Evolutionary conservation across 768 basidiomycete species (phyloP).

Genomic region (Boletus subcaerulescens): DNA sequence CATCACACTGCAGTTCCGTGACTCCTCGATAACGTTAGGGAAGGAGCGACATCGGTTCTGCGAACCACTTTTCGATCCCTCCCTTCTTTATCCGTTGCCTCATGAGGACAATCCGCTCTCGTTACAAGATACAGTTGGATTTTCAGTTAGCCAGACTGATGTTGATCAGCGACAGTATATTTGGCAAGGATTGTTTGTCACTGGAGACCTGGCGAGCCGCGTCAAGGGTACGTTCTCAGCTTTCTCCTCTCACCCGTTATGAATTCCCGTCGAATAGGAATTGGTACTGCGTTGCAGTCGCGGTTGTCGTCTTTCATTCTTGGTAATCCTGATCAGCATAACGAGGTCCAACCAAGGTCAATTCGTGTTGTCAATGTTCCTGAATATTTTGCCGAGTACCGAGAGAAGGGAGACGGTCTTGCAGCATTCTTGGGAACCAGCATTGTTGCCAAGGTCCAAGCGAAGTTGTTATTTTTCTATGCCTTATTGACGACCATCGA

Average conservation of each 20-base stretch:
- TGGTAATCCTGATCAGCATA: constrained; percentile 57
- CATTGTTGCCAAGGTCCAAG: constrained; percentile 76
- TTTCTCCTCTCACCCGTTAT: background rate
- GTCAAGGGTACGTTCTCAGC: constrained; percentile 57
- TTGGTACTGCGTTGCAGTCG: constrained; percentile 67
- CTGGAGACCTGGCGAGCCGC: constrained; percentile 68
- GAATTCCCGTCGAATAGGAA: constrained; percentile 39
- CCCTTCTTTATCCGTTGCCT: constrained; percentile 43
- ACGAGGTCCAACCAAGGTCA: constrained; percentile 68
- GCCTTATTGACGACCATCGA: background rate
- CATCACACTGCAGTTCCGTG: constrained; percentile 71
- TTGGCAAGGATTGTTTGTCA: constrained; percentile 78
- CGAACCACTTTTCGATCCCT: constrained; percentile 83
- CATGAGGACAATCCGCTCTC: constrained; percentile 34
- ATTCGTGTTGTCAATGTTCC: constrained; percentile 68
- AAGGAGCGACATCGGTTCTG: constrained; percentile 89
- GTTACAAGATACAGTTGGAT: constrained; percentile 66
- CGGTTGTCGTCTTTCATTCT: constrained; percentile 64
- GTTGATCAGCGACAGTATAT: constrained; percentile 66
- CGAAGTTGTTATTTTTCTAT: constrained; percentile 3
- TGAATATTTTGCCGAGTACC: constrained; percentile 89
- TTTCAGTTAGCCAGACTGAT: constrained; percentile 58
- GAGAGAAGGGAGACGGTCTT: constrained; percentile 78
- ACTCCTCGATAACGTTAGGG: constrained; percentile 68
- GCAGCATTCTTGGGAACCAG: constrained; percentile 80